Evolutionary conservation across 2,329 filamentous ascomycete genomes (phyloP).

Genomic region (Penicillium sp.): DNA sequence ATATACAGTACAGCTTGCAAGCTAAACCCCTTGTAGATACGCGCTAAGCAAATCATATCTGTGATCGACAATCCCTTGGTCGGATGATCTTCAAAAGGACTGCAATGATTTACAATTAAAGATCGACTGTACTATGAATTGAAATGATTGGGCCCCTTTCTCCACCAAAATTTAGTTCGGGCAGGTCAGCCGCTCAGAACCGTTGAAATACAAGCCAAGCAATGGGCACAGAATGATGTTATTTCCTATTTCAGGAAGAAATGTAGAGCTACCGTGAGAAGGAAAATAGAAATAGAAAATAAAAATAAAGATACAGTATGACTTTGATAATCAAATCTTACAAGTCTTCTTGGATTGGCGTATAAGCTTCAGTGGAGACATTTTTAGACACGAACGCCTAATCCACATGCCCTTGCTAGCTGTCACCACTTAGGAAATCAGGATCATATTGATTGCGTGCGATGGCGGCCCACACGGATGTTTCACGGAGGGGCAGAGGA

Average conservation of each 20-base stretch:
- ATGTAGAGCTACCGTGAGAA: background rate
- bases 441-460: constrained; percentile 10
- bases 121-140: background rate
- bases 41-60: background rate
- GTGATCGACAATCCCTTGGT: constrained; percentile 1
- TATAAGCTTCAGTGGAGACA: constrained; percentile 1
- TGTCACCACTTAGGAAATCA: background rate
- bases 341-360: background rate
- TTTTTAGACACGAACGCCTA: background rate
- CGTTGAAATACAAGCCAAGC: background rate
- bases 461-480: constrained; percentile 8
- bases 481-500: constrained; percentile 2
- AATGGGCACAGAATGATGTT: background rate
- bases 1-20: background rate
- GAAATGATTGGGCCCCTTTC: background rate
- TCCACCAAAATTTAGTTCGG: background rate
- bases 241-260: background rate
- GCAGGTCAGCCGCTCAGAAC: background rate
- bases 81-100: background rate
- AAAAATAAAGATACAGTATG: background rate
- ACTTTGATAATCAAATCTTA: background rate
- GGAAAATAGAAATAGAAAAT: background rate
- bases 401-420: background rate
- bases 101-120: background rate
- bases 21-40: background rate